Percentiles rank a stretch among this genome's conserved stretches.
phyloP scores from a whole-genome alignment of 495 filamentous ascomycete genomes.

The Tuber calosporum region DNA sequence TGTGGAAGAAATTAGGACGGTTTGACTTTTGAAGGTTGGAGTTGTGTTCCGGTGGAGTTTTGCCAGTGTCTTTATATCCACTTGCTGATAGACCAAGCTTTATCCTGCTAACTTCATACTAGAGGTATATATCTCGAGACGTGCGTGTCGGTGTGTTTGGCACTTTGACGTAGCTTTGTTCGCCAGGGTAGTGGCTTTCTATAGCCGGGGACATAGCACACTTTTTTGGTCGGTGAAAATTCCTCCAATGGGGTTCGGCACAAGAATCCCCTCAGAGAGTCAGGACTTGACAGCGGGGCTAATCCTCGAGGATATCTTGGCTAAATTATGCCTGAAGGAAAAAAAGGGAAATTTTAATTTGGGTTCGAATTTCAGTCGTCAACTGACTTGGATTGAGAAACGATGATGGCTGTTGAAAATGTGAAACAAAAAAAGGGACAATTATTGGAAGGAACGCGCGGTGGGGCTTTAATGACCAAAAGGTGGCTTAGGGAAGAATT shows the following conservation, averaged over 20 bases:
- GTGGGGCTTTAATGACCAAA: background rate
- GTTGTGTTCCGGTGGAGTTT: background rate
- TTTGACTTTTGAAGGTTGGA: background rate
- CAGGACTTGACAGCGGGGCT: constrained; percentile 4
- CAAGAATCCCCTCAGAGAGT: background rate
- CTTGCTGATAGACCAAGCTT: background rate
- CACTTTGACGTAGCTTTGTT: background rate
- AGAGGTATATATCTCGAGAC: background rate
- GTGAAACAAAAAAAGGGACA: background rate
- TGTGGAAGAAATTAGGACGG: background rate
- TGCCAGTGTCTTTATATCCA: background rate
- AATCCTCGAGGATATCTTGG: background rate
- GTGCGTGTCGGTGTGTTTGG: background rate
- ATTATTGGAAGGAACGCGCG: background rate
- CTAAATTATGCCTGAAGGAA: background rate
- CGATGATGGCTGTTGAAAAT: background rate
- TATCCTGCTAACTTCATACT: background rate
- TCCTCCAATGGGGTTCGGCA: background rate
- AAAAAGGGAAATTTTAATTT: background rate
- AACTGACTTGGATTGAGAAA: background rate
- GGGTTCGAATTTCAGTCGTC: background rate
- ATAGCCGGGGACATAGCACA: background rate
- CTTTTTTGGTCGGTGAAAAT: background rate
- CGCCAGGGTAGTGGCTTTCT: background rate
- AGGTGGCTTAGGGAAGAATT: background rate